Percentiles rank a stretch among this genome's conserved stretches.
These are phyloP conservation scores for Russula emetica DNA, from an alignment of 768 basidiomycete genomes.

Conservation along the genomic window DNA sequence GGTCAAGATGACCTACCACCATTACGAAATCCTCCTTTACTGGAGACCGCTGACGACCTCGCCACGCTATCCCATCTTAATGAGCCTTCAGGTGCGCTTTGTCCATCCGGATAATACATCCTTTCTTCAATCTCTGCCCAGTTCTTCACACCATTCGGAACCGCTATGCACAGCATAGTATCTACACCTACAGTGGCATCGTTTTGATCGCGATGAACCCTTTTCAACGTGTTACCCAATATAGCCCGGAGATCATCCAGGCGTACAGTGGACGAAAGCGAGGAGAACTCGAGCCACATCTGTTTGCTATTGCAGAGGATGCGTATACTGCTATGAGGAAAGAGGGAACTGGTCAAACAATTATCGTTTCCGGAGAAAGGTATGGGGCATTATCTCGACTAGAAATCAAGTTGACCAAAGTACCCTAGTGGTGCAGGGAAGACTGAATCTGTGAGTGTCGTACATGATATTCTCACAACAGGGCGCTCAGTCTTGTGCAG, in stretches of 20 bases:
- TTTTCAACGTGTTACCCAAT: slow-evolving; percentile 94
- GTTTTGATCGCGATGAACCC: slow-evolving; percentile 99
- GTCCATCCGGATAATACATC: slow-evolving; percentile 1
- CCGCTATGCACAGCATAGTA: slow-evolving; percentile 94
- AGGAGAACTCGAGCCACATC: slow-evolving; percentile 94
- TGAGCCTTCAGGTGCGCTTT: slow-evolving; percentile 81
- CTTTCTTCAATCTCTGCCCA: slow-evolving; percentile 33
- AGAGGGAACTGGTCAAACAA: slow-evolving; percentile 93
- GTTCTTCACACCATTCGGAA: slow-evolving; percentile 96
- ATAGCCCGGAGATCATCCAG: slow-evolving; percentile 95
- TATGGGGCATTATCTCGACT: slow-evolving; percentile 37
- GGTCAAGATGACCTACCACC: slow-evolving; percentile 82
- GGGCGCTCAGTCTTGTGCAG: slow-evolving; percentile 37
- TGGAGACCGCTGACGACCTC: slow-evolving; percentile 97
- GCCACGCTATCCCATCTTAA: slow-evolving; percentile 97
- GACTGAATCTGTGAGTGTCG: slow-evolving; percentile 82
- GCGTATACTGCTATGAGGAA: slow-evolving; percentile 97
- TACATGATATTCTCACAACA: neutral
- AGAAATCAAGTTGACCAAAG: slow-evolving; percentile 20
- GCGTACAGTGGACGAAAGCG: slow-evolving; percentile 89
- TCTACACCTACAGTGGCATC: slow-evolving; percentile 98
- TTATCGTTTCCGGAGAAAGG: slow-evolving; percentile 98
- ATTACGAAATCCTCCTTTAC: slow-evolving; percentile 89
- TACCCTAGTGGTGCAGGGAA: slow-evolving; percentile 88
- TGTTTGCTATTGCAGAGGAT: slow-evolving; percentile 99